Evolutionary conservation across 1,284 basidiomycete genomes (phyloP).

Genomic region (Psilocybe mexicana): DNA sequence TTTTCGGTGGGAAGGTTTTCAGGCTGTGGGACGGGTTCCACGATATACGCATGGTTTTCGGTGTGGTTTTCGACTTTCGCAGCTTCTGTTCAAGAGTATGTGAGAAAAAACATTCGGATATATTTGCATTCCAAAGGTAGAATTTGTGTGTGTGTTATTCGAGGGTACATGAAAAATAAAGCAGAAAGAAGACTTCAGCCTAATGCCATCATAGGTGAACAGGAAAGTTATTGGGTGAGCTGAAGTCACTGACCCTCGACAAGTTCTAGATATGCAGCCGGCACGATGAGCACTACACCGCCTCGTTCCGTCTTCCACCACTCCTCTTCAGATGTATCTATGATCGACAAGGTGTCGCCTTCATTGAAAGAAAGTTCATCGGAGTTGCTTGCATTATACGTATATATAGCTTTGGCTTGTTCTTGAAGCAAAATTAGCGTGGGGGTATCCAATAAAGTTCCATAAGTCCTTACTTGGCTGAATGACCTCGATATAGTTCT

Average conservation of each 20-base stretch:
- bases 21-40: background rate
- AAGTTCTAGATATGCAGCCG: conserved; percentile 85
- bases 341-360: conserved; percentile 74
- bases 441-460: background rate
- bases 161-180: conserved; percentile 43
- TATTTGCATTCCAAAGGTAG: conserved; percentile 23
- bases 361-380: conserved; percentile 86
- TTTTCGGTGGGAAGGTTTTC: conserved; percentile 7
- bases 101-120: conserved; percentile 15
- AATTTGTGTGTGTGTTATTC: conserved; percentile 24
- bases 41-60: background rate
- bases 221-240: conserved; percentile 52
- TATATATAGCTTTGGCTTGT: conserved; percentile 77
- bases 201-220: conserved; percentile 54
- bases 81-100: conserved; percentile 10
- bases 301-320: conserved; percentile 94
- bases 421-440: conserved; percentile 34
- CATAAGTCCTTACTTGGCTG: conserved; percentile 55
- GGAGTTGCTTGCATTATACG: conserved; percentile 66
- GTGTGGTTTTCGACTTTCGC: conserved; percentile 5
- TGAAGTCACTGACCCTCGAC: conserved; percentile 79
- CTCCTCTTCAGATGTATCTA: conserved; percentile 79
- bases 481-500: conserved; percentile 80
- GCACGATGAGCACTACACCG: conserved; percentile 85
- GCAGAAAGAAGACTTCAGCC: conserved; percentile 65